These are phyloP conservation scores for Mycena belliarum DNA, from an alignment of 768 basidiomycete genomes.

Conservation along the genomic window DNA sequence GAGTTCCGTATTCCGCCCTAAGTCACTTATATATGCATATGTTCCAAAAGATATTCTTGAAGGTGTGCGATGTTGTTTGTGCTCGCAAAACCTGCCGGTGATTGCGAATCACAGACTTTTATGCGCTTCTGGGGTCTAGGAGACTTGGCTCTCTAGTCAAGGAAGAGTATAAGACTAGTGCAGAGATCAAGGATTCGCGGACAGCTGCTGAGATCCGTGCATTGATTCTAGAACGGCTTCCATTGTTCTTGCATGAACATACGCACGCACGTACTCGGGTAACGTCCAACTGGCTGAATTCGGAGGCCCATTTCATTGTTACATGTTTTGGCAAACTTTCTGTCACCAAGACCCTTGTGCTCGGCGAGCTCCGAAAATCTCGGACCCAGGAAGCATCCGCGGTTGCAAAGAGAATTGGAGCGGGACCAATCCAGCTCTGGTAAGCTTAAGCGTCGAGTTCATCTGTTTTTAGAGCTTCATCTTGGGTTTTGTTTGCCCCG, in stretches of 20 bases:
- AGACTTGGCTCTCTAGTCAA: constrained; percentile 71
- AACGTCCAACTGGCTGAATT: constrained; percentile 66
- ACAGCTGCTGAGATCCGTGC: constrained; percentile 52
- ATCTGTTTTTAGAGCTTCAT: not conserved
- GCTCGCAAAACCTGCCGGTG: too few species aligned
- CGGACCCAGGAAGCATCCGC: constrained; percentile 74
- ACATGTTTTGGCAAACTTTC: constrained; percentile 64
- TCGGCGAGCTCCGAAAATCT: constrained; percentile 49
- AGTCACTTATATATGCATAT: too few species aligned
- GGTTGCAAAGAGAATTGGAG: constrained; percentile 53
- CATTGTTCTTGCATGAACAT: constrained; percentile 91
- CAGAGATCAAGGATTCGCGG: constrained; percentile 51
- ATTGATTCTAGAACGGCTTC: constrained; percentile 79
- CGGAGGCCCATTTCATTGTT: constrained; percentile 66
- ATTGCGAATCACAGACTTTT: constrained; percentile 64
- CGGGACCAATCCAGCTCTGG: constrained; percentile 70
- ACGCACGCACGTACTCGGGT: constrained; percentile 63
- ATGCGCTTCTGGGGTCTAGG: constrained; percentile 71
- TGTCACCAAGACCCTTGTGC: constrained; percentile 60
- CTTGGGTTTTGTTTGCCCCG: too few species aligned
- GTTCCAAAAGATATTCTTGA: constrained; percentile 67
- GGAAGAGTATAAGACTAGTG: constrained; percentile 70
- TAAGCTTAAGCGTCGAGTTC: not conserved
- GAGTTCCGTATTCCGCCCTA: not conserved
- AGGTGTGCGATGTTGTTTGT: constrained; percentile 40